These are phyloP conservation scores for Dictyostelium purpureum DNA, from an alignment of 78 protist species.

Conservation along the genomic window DNA sequence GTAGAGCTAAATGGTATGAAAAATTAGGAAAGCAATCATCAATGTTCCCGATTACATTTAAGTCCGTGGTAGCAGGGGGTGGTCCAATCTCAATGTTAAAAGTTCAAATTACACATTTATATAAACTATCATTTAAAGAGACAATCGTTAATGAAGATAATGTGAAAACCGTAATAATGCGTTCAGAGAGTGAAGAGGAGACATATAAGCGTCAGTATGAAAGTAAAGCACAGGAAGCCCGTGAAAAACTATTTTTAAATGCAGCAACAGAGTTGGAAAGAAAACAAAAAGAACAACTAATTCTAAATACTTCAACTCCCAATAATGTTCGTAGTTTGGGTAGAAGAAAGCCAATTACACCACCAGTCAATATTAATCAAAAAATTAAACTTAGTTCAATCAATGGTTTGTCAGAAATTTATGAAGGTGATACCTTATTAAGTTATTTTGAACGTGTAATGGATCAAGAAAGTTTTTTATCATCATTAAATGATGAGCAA, in stretches of 20 bases:
- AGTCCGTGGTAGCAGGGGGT: conserved; percentile 51
- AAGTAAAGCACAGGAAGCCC: neutral
- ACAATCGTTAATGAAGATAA: neutral
- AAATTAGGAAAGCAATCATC: conserved; percentile 30
- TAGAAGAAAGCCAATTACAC: neutral
- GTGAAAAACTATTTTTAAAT: neutral
- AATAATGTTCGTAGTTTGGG: neutral
- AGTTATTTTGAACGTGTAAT: neutral
- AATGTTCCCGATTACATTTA: conserved; percentile 32
- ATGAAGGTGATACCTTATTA: conserved; percentile 3
- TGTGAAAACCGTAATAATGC: neutral
- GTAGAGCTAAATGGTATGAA: conserved; percentile 77
- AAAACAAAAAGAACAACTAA: neutral
- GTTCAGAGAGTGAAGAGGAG: conserved; percentile 46
- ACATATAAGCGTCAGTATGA: neutral
- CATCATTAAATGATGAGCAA: conserved; percentile 29
- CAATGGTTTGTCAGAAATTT: neutral
- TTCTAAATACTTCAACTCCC: neutral
- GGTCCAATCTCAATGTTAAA: conserved; percentile 27
- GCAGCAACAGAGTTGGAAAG: neutral
- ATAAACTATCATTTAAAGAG: neutral
- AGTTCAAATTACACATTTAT: neutral
- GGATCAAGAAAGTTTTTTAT: conserved; percentile 21
- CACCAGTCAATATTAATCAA: neutral
- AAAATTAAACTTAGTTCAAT: neutral